Evolutionary conservation across 78 protist species (phyloP).

Genomic region (Capsaspora owczarzaki): DNA sequence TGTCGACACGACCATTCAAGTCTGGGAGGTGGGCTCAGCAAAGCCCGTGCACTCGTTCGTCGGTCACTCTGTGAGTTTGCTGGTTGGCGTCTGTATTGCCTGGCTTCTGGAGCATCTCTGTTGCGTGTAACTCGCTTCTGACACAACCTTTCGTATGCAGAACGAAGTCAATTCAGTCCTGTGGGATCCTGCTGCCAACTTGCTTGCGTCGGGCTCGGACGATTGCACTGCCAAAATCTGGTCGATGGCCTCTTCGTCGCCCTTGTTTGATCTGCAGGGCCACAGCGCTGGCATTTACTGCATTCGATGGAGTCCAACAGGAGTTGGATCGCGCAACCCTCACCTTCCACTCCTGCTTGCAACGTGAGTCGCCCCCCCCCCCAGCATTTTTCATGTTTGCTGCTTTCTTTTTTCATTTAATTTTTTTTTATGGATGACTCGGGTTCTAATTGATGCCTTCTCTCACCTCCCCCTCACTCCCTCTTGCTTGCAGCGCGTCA

Average conservation of each 20-base stretch:
- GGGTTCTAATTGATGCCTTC: background rate
- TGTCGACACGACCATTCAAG: constrained; percentile 20
- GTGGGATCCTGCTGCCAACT: constrained; percentile 81
- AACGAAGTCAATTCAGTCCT: constrained; percentile 78
- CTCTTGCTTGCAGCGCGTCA: constrained; percentile 49
- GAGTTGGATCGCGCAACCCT: too few species aligned
- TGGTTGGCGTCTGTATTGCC: background rate
- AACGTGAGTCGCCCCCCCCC: too few species aligned
- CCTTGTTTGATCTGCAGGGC: too few species aligned
- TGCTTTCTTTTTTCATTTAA: too few species aligned
- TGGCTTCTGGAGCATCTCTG: background rate
- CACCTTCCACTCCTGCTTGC: too few species aligned
- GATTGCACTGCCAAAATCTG: constrained; percentile 76
- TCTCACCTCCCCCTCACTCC: background rate
- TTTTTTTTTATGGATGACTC: too few species aligned
- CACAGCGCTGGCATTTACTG: too few species aligned
- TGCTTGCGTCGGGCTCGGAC: constrained; percentile 91
- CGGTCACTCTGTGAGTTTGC: constrained; percentile 6
- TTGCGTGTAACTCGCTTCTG: background rate
- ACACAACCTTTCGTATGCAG: background rate
- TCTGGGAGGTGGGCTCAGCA: background rate
- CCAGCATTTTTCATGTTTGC: too few species aligned
- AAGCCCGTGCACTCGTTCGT: constrained; percentile 1
- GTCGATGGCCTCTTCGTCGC: too few species aligned
- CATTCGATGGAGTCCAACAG: too few species aligned